A percentile compares a stretch with the other conserved stretches of the same genome.
Conservation (phyloP, 2,329 filamentous ascomycete species). For the Arthrobotrys pseudoclavata region DNA sequence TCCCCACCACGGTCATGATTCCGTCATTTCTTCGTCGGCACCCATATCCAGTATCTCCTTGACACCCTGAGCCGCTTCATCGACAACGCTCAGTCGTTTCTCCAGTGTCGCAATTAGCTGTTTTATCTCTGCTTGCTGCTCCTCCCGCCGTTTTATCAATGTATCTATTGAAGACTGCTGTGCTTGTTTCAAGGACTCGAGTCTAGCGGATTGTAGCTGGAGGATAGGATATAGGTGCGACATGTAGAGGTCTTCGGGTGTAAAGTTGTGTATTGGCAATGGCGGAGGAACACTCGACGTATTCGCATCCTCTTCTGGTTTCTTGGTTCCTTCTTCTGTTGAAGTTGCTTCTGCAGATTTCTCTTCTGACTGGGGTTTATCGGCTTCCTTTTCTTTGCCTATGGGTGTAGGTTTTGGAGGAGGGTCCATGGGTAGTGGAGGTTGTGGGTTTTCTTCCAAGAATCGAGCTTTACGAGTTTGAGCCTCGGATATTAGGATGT, state of each 20-base stretch:
- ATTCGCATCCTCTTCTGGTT: neutral
- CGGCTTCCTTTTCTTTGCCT: slow-evolving; percentile 20
- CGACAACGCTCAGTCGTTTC: slow-evolving; percentile 35
- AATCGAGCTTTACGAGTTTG: slow-evolving; percentile 32
- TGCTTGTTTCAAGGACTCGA: slow-evolving; percentile 34
- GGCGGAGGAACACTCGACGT: slow-evolving; percentile 18
- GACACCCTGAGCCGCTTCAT: slow-evolving; percentile 63
- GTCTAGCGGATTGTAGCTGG: slow-evolving; percentile 41
- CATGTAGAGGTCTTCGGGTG: slow-evolving; percentile 42
- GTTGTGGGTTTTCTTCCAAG: slow-evolving; percentile 32
- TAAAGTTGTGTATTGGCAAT: slow-evolving; percentile 32
- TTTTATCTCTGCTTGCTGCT: slow-evolving; percentile 45
- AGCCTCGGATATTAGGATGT: slow-evolving; percentile 55
- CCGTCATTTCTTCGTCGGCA: slow-evolving; percentile 40
- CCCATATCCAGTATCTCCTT: slow-evolving; percentile 56
- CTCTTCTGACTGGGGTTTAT: neutral
- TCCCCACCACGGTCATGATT: neutral
- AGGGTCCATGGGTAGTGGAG: slow-evolving; percentile 41
- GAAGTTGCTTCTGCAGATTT: neutral
- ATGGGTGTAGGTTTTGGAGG: slow-evolving; percentile 31
- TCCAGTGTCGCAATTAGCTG: slow-evolving; percentile 41
- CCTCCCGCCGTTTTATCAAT: slow-evolving; percentile 29
- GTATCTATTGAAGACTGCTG: slow-evolving; percentile 49
- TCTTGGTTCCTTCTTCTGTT: neutral
- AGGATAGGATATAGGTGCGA: slow-evolving; percentile 51